Evolutionary conservation across 1,139 yeast species (phyloP).

Genomic region (Nadsonia starkeyi-henricii): DNA sequence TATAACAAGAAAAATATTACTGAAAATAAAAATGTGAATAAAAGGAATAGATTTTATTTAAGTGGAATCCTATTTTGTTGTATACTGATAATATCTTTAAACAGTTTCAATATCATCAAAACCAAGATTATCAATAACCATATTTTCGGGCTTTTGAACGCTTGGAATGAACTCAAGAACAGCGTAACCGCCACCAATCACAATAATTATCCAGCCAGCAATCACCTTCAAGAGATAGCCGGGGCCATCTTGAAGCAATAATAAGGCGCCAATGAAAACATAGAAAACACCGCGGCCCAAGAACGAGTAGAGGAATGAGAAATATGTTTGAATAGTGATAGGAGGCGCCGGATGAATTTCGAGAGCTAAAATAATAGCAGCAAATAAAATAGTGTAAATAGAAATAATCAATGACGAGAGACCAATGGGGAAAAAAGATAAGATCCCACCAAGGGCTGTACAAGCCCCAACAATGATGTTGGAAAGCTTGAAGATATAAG

Average conservation of each 20-base stretch:
- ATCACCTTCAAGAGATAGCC: slow-evolving; percentile 43
- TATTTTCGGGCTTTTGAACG: slow-evolving; percentile 58
- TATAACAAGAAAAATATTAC: too few relatives aligned
- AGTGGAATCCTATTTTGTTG: too few relatives aligned
- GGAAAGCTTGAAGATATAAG: not conserved
- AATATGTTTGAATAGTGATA: slow-evolving; percentile 53
- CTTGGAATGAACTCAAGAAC: slow-evolving; percentile 59
- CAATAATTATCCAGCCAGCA: slow-evolving; percentile 40
- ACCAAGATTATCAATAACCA: slow-evolving; percentile 26
- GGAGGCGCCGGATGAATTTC: slow-evolving; percentile 12
- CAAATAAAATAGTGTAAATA: not conserved
- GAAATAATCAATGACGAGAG: not conserved
- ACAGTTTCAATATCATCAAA: slow-evolving; percentile 20
- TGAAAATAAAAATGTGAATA: too few relatives aligned
- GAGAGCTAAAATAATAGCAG: not conserved
- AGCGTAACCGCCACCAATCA: slow-evolving; percentile 45
- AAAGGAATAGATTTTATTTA: too few relatives aligned
- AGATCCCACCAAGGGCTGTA: not conserved
- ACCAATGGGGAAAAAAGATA: not conserved
- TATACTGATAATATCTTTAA: slow-evolving; percentile 5
- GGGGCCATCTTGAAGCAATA: slow-evolving; percentile 28
- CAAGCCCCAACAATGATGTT: not conserved
- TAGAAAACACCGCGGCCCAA: slow-evolving; percentile 72
- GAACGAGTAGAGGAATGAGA: slow-evolving; percentile 71
- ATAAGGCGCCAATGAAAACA: slow-evolving; percentile 48